Conservation (phyloP, 1,284 basidiomycete genomes). For the Trichosporon faecale region DNA sequence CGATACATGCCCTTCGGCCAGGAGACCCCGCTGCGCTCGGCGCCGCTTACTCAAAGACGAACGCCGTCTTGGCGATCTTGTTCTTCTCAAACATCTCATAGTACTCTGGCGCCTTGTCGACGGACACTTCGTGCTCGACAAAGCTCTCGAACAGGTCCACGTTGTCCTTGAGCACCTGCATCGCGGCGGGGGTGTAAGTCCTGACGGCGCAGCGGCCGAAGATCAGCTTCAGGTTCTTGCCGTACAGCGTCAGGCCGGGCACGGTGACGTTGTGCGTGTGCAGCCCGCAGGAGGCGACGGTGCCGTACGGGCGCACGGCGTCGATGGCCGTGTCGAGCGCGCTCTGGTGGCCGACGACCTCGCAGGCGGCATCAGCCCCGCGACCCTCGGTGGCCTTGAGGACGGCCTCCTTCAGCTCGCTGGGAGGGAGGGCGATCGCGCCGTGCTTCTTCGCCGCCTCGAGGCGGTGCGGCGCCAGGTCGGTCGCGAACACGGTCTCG, state of each 20-base stretch:
- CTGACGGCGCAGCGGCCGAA: slow-evolving; percentile 80
- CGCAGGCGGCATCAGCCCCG: slow-evolving; percentile 53
- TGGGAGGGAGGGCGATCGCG: slow-evolving; percentile 43
- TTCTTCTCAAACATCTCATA: slow-evolving; percentile 49
- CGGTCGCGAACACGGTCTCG: slow-evolving; percentile 43
- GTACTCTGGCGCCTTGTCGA: slow-evolving; percentile 47
- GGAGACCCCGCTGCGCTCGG: not conserved
- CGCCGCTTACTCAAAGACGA: slow-evolving; percentile 26
- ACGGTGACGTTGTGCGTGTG: slow-evolving; percentile 43
- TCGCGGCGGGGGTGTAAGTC: slow-evolving; percentile 69
- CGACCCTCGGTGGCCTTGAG: slow-evolving; percentile 44
- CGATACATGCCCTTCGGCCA: not conserved
- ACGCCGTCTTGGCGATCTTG: slow-evolving; percentile 50
- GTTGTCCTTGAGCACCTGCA: slow-evolving; percentile 60
- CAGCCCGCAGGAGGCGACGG: slow-evolving; percentile 74
- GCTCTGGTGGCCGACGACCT: slow-evolving; percentile 74
- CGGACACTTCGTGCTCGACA: slow-evolving; percentile 44
- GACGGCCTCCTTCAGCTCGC: slow-evolving; percentile 34
- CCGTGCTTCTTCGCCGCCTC: slow-evolving; percentile 45
- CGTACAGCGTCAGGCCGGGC: slow-evolving; percentile 62
- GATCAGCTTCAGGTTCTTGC: slow-evolving; percentile 61
- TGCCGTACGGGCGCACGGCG: slow-evolving; percentile 74
- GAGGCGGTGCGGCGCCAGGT: slow-evolving; percentile 33
- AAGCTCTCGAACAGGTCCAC: slow-evolving; percentile 45
- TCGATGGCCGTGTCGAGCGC: slow-evolving; percentile 71